phyloP scores from a whole-genome alignment of 2,329 filamentous ascomycete genomes.

The Colletotrichum sansevieriae region DNA sequence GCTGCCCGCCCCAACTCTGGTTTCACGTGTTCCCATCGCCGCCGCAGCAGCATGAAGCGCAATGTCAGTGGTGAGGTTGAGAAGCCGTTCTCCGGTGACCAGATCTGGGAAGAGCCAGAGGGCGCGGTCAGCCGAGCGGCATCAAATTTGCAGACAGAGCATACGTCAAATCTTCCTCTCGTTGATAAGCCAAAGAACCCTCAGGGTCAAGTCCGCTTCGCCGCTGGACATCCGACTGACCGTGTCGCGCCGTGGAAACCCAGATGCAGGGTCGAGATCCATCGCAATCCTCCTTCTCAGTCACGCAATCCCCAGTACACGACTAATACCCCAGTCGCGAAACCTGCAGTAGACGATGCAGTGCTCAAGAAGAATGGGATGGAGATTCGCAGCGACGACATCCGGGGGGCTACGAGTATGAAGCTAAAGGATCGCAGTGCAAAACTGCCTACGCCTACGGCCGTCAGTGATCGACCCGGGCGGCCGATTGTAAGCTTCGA shows the following conservation, averaged over 20 bases:
- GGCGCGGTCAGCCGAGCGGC: conserved; percentile 50
- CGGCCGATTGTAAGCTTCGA: conserved; percentile 98
- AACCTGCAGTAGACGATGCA: conserved; percentile 53
- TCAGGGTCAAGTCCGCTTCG: conserved; percentile 66
- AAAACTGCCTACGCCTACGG: conserved; percentile 88
- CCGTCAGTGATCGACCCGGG: conserved; percentile 90
- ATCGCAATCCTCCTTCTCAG: conserved; percentile 86
- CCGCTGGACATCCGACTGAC: conserved; percentile 57
- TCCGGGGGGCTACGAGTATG: conserved; percentile 91
- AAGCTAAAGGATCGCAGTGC: conserved; percentile 86
- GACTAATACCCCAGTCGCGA: conserved; percentile 66
- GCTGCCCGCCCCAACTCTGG: conserved; percentile 9
- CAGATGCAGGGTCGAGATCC: conserved; percentile 73
- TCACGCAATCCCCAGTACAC: conserved; percentile 86
- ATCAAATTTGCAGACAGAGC: conserved; percentile 34
- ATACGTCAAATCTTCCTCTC: conserved; percentile 18
- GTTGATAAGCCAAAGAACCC: conserved; percentile 71
- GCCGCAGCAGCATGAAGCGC: conserved; percentile 75
- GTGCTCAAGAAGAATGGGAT: conserved; percentile 79
- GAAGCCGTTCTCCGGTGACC: conserved; percentile 78
- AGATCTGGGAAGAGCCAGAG: conserved; percentile 91
- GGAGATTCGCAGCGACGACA: conserved; percentile 88
- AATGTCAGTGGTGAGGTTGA: conserved; percentile 78
- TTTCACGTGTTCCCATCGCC: conserved; percentile 54
- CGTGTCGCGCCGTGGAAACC: conserved; percentile 52